Base-by-base conservation (phyloP, 768 basidiomycete species). In the Suillus subaureus region DNA sequence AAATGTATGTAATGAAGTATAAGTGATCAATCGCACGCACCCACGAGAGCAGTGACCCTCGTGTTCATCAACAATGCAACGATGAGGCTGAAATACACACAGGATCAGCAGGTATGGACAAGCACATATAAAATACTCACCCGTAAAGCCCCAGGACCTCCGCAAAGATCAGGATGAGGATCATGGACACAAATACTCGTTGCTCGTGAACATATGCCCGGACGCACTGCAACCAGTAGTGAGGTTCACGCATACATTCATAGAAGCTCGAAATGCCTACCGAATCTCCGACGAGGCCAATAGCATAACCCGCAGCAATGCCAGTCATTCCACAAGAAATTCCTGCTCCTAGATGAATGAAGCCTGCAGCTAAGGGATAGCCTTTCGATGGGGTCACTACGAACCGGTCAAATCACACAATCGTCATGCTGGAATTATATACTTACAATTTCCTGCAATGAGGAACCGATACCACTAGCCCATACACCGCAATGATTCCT, bases 401-500 rank as follows among this genome's bases (percentile, higher is more conserved):
- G 63, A 62, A 69, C 67, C 31, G 61, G 57, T 68, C 68, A 70
- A 54, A 63, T 61, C 67, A 61, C 68, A 68, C 23, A 61, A 51
- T 6, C 0, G 8, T 58, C 9, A n/a, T 49, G 62, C 43, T 21
- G 31, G 37, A 64, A 26, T 56, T 57, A 43, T 49, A 62, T 15
- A 82, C 85, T 71, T 68, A 88, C 86, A 71, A 66, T 78, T 79
- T 62, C 93, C 93, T 21, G 91, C 85, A 67, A 97, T 97, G 64
- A 99, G n/a, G 86, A 37, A 98, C 96, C 4, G 94, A 93, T 16
- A 98, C 96, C 11, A 99, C 97, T 49, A 99, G 85, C 9, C 96
- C 96, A 74, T 98, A 99, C 43, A 99, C 96, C 37, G 96, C 96
- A 70, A 97, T 96, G 77, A 97, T 97, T 80, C 96, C 96, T 65